A percentile compares a stretch with the other conserved stretches of the same genome.
These are phyloP conservation scores for Xylaria cubensis DNA, from an alignment of 495 filamentous ascomycete species.

Conservation along the genomic window DNA sequence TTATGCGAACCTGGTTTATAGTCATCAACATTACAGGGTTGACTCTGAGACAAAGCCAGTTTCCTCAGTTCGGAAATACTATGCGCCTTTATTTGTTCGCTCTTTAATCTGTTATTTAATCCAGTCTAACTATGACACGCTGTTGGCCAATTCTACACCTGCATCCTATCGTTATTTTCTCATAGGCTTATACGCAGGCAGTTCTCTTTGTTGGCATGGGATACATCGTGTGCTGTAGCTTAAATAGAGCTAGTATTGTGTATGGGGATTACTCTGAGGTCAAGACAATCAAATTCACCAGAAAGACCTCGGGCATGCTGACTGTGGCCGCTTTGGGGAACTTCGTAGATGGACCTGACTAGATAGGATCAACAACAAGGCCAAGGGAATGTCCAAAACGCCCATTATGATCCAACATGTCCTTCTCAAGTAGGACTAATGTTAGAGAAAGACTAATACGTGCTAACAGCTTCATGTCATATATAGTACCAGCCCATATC, in stretches of 20 bases:
- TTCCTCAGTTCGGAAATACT: neutral
- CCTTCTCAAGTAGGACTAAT: neutral
- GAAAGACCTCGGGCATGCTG: too few relatives aligned
- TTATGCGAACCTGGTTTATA: neutral
- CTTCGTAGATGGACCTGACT: neutral
- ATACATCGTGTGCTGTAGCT: too few relatives aligned
- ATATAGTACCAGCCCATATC: neutral
- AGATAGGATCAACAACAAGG: neutral
- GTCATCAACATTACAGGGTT: neutral
- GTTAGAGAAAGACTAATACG: neutral
- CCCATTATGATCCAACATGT: neutral
- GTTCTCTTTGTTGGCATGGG: too few relatives aligned
- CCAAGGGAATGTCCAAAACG: neutral
- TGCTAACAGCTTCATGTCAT: neutral
- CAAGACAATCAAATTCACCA: too few relatives aligned
- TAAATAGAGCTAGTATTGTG: too few relatives aligned
- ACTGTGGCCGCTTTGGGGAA: too few relatives aligned
- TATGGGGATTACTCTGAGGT: too few relatives aligned
- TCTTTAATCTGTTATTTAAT: neutral
- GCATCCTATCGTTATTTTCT: neutral
- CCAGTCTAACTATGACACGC: neutral
- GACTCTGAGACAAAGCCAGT: neutral
- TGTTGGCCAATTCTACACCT: neutral
- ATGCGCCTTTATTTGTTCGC: neutral
- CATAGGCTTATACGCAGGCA: too few relatives aligned